phyloP scores from a whole-genome alignment of 2,329 filamentous ascomycete species.

The Sordariomycetes sp. region DNA sequence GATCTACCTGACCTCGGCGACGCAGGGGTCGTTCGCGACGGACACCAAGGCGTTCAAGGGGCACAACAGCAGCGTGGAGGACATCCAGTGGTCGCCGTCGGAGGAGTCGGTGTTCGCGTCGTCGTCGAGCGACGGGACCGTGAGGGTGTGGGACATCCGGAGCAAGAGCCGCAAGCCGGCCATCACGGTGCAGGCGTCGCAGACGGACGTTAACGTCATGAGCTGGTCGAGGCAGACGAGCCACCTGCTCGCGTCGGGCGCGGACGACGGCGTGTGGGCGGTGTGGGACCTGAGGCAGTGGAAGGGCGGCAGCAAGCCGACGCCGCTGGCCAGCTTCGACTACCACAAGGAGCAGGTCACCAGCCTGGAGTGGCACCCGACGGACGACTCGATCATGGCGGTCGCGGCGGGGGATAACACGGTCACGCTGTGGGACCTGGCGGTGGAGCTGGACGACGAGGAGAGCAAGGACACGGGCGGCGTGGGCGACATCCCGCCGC shows the following conservation, averaged over 20 bases:
- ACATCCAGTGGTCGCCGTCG: slow-evolving; percentile 91
- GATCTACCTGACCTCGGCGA: slow-evolving; percentile 81
- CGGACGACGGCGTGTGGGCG: slow-evolving; percentile 86
- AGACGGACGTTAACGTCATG: slow-evolving; percentile 88
- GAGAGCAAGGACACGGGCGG: slow-evolving; percentile 85
- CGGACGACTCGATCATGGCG: slow-evolving; percentile 89
- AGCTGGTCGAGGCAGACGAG: slow-evolving; percentile 86
- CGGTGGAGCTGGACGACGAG: slow-evolving; percentile 93
- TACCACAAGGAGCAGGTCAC: slow-evolving; percentile 98
- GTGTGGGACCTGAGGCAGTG: slow-evolving; percentile 96
- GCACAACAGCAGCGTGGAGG: slow-evolving; percentile 79
- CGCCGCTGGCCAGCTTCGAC: slow-evolving; percentile 82
- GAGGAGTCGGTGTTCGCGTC: slow-evolving; percentile 93
- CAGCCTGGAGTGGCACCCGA: slow-evolving; percentile 93
- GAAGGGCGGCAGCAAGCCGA: slow-evolving; percentile 60
- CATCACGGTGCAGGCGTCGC: slow-evolving; percentile 73
- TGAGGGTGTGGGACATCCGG: slow-evolving; percentile 91
- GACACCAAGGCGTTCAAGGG: slow-evolving; percentile 76
- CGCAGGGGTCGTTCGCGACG: slow-evolving; percentile 79
- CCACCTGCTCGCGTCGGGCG: slow-evolving; percentile 84
- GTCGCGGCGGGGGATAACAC: slow-evolving; percentile 91
- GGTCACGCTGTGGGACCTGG: slow-evolving; percentile 91
- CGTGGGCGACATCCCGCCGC: slow-evolving; percentile 82
- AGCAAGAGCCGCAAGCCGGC: slow-evolving; percentile 85
- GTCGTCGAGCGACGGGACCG: slow-evolving; percentile 83